Percentiles rank a stretch among this genome's conserved stretches.
These are phyloP conservation scores for Phytophthora cactorum DNA, from an alignment of 352 stramenopile species.

Conservation along the genomic window DNA sequence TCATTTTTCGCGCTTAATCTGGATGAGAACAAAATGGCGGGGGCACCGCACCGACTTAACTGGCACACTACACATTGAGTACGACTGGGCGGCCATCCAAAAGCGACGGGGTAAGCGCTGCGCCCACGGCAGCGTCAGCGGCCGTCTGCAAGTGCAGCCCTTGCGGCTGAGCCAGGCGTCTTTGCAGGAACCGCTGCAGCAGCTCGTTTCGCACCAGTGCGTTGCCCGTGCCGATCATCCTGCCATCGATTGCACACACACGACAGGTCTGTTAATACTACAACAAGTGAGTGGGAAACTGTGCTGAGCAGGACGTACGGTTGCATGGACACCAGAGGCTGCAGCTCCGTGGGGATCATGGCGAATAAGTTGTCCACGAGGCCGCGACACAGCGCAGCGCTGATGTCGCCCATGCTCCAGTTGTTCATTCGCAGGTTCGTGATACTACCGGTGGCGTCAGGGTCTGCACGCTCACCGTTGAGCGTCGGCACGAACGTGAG, in stretches of 20 bases:
- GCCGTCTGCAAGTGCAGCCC: slow-evolving; percentile 53
- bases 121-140: slow-evolving; percentile 64
- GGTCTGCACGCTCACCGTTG: slow-evolving; percentile 64
- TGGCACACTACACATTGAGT: slow-evolving; percentile 23
- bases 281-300: not conserved
- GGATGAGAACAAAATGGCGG: slow-evolving; percentile 1
- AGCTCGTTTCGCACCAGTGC: slow-evolving; percentile 70
- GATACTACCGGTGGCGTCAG: slow-evolving; percentile 48
- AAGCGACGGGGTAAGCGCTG: slow-evolving; percentile 49
- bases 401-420: slow-evolving; percentile 78
- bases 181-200: slow-evolving; percentile 56
- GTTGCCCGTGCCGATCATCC: slow-evolving; percentile 79
- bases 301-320: slow-evolving; percentile 39
- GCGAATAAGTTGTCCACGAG: slow-evolving; percentile 76
- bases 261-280: not conserved
- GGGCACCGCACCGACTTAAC: not conserved
- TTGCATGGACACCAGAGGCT: slow-evolving; percentile 35
- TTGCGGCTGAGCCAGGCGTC: slow-evolving; percentile 40
- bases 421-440: slow-evolving; percentile 63
- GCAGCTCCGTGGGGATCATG: slow-evolving; percentile 65
- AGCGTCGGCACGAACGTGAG: slow-evolving; percentile 72
- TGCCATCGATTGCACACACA: slow-evolving; percentile 22
- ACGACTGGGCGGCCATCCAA: slow-evolving; percentile 15
- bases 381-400: slow-evolving; percentile 62
- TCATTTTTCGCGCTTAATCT: not conserved